These are phyloP conservation scores for Proliferodiscus dingleyae DNA, from an alignment of 2,329 filamentous ascomycete species.

Conservation along the genomic window DNA sequence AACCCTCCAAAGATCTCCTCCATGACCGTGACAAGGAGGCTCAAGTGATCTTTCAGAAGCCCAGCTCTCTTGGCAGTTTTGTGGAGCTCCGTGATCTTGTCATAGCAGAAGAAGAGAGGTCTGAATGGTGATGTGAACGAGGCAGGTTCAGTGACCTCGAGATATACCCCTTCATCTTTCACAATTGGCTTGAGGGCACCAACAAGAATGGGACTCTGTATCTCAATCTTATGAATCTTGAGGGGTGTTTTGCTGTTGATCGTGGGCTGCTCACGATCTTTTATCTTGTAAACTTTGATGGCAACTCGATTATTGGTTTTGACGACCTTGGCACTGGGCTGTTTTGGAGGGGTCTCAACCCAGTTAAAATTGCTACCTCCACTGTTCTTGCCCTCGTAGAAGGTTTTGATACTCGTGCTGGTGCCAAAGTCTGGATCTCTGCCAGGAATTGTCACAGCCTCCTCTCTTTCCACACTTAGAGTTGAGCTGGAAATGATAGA, in stretches of 20 bases:
- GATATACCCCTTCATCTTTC: constrained; percentile 36
- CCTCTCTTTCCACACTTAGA: background rate
- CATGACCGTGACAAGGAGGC: constrained; percentile 38
- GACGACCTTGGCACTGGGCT: constrained; percentile 13
- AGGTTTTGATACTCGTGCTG: constrained; percentile 13
- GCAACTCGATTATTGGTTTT: constrained; percentile 36
- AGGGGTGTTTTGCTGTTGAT: constrained; percentile 36
- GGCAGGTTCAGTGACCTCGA: constrained; percentile 35
- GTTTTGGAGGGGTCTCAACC: constrained; percentile 18
- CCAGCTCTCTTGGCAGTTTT: constrained; percentile 23
- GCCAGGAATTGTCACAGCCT: background rate
- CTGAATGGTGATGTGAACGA: constrained; percentile 38
- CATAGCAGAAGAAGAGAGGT: constrained; percentile 41
- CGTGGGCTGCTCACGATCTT: constrained; percentile 38
- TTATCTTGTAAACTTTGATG: constrained; percentile 44
- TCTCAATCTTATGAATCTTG: constrained; percentile 37
- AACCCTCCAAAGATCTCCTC: constrained; percentile 41
- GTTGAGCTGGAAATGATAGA: constrained; percentile 3
- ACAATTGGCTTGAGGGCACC: constrained; percentile 40
- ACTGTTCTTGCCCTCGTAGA: constrained; percentile 16
- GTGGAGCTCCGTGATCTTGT: constrained; percentile 36
- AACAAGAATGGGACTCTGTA: constrained; percentile 41
- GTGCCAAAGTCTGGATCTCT: constrained; percentile 16
- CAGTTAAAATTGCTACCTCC: constrained; percentile 10
- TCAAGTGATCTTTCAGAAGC: constrained; percentile 35